Evolutionary conservation across 2,329 filamentous ascomycete genomes (phyloP).

Genomic region (Ophiocordyceps camponoti-leonardi): DNA sequence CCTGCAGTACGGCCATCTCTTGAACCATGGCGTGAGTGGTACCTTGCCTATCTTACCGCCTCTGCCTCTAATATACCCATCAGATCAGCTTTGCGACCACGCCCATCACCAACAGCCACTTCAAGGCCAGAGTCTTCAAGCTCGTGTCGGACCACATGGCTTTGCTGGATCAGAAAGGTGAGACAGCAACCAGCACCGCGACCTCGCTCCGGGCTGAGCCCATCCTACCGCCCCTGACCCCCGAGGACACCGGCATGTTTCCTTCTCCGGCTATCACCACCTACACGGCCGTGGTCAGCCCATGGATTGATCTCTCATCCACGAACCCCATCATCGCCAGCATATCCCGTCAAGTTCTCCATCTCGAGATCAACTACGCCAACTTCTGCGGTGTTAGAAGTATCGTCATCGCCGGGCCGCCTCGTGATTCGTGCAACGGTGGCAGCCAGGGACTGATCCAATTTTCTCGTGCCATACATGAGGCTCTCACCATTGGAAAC

Average conservation of each 20-base stretch:
- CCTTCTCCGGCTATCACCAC: slow-evolving; percentile 54
- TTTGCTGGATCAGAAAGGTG: slow-evolving; percentile 22
- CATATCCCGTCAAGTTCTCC: slow-evolving; percentile 77
- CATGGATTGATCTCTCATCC: slow-evolving; percentile 85
- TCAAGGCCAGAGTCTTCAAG: slow-evolving; percentile 49
- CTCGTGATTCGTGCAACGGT: slow-evolving; percentile 37
- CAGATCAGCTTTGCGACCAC: slow-evolving; percentile 68
- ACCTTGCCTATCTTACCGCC: neutral
- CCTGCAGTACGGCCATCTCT: slow-evolving; percentile 46
- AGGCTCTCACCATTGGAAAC: slow-evolving; percentile 56
- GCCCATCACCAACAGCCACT: slow-evolving; percentile 59
- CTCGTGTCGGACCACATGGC: slow-evolving; percentile 40
- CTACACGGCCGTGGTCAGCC: slow-evolving; percentile 62
- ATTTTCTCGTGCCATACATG: slow-evolving; percentile 71
- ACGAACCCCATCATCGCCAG: slow-evolving; percentile 67
- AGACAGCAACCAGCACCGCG: slow-evolving; percentile 19
- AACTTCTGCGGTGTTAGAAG: slow-evolving; percentile 84
- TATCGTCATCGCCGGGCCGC: slow-evolving; percentile 66
- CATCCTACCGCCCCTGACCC: slow-evolving; percentile 51
- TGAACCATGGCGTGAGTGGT: slow-evolving; percentile 48
- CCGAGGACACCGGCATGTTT: slow-evolving; percentile 60
- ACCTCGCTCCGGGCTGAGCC: slow-evolving; percentile 35
- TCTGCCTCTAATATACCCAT: slow-evolving; percentile 1
- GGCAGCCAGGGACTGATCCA: slow-evolving; percentile 42
- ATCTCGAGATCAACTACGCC: slow-evolving; percentile 83